Evolutionary conservation across 768 basidiomycete species (phyloP), one percentile per base, ranked within the genome.

Genomic region (Mrakia hoshinonis): DNA sequence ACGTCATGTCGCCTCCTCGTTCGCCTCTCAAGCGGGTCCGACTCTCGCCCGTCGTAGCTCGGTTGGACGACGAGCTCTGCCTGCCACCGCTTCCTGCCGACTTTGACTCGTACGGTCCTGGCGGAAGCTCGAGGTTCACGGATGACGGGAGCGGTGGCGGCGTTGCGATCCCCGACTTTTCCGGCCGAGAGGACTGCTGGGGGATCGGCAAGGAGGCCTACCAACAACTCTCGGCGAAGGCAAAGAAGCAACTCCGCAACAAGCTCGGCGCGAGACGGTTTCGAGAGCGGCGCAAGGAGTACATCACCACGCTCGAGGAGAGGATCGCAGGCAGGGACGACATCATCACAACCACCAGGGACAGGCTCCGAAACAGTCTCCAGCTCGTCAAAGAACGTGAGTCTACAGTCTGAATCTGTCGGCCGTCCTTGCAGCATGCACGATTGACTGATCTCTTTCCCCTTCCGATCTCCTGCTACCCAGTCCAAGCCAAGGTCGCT

Each of bases 191-290:
- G 26, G 55, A 60, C 20, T 70, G 43, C 34, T 70, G 69, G 69
- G 69, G 69, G 24, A 43, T 70, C 12, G 69, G 69, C 11, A 52
- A 70, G 31, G 69, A 62, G 22, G 69, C 39, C 15, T 70, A 70
- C 48, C 38, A 62, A 48, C 18, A 51, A 10, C 31, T 70, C 6
- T 48, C 22, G 22, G 38, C 62, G 20, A 70, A 64, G 51, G 55
- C 38, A 24, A 62, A 49, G 31, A 70, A 70, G 46, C 69, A 70
- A 26, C 34, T 70, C 2, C 62, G 69, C n/a, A 70, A 70, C 69
- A 70, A 70, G 24, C 46, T 70, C 15, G 69, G 69, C 31, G 69
- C 69, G 11, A 38, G 69, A n/a, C 47, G 69, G 10, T 70, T 70
- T 47, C 31, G 69, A 18, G 69, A 70, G 47, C n/a, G 69, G n/a